Evolutionary conservation across 352 stramenopile genomes (phyloP).

Genomic region (Phytophthora constricta): DNA sequence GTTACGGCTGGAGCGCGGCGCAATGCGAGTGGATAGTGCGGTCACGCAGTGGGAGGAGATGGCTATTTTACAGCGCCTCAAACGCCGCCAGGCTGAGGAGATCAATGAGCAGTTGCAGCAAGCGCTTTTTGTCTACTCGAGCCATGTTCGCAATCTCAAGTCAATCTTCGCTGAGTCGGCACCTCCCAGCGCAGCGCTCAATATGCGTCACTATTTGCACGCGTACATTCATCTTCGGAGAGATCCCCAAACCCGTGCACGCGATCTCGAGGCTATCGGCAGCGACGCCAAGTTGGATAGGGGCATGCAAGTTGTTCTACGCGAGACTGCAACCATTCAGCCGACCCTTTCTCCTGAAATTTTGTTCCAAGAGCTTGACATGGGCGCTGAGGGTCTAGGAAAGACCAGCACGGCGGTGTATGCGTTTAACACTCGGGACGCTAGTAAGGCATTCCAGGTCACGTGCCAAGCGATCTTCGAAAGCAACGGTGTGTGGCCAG

Average conservation of each 20-base stretch:
- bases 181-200: constrained; percentile 34
- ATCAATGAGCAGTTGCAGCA: constrained; percentile 36
- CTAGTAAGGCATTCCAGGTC: constrained; percentile 33
- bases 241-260: constrained; percentile 31
- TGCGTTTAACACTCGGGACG: constrained; percentile 37
- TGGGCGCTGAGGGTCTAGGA: constrained; percentile 18
- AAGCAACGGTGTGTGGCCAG: constrained; percentile 35
- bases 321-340: constrained; percentile 41
- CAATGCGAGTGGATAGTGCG: constrained; percentile 22
- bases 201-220: constrained; percentile 52
- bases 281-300: constrained; percentile 43
- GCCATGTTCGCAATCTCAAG: constrained; percentile 22
- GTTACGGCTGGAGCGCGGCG: constrained; percentile 22
- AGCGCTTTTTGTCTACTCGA: constrained; percentile 21
- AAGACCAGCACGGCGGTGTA: constrained; percentile 49
- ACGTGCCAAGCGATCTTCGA: constrained; percentile 33
- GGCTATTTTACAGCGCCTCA: constrained; percentile 27
- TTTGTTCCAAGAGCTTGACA: constrained; percentile 42
- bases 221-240: constrained; percentile 45
- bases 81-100: constrained; percentile 26
- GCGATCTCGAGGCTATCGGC: constrained; percentile 40
- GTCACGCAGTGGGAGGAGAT: constrained; percentile 39
- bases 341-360: constrained; percentile 37
- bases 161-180: constrained; percentile 33
- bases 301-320: constrained; percentile 44